Base-by-base conservation (phyloP, 768 basidiomycete genomes). In the Psilocybe tampanensis region DNA sequence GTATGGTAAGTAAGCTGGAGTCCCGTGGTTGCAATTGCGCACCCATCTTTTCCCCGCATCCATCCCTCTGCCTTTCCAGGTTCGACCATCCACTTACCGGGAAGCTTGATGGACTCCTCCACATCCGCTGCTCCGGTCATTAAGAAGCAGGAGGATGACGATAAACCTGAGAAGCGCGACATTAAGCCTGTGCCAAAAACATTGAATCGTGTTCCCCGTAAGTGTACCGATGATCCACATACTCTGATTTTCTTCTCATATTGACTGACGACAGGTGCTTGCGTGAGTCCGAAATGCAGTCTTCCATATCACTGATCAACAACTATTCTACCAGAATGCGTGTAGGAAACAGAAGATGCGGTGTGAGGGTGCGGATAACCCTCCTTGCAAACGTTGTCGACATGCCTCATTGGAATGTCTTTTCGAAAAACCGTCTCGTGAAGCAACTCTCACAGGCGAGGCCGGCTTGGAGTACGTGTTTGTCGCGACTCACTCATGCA, bases 291-390 rank as follows among this genome's bases (percentile, higher is more conserved):
- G 24, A 45, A 57, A 34, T 45, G 44, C 29, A 33, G 55, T 52
- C 19, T 29, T 22, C 3, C 34, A 39, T 17, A 9, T 4, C 17
- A 18, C 34, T 51, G 15, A 45, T 56, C 45, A 58, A 60, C 67
- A 63, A 71, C 60, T 60, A 52, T 41, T 49, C 29, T 9, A 9
- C 29, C 69, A 95, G 93, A 95, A 95, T 86, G 92, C 94, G 17
- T 96, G 95, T 72, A 80, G 95, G 64, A 92, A 94, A 67, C 94
- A 95, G 79, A 97, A 97, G 77, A 97, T 97, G 95, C 82, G 94
- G 64, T 98, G 95, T 69, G 94, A 95, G 71, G 94, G 94, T 1
- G 95, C 94, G 15, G 95, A 97, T 70, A 94, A 92, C 66, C 95
- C 95, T 22, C 95, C 95, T n/a, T 98, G 95, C 74, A 88, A 90